These are phyloP conservation scores for Coemansia sp. DNA, from an alignment of 192 early-diverging fungal genomes.

Conservation along the genomic window DNA sequence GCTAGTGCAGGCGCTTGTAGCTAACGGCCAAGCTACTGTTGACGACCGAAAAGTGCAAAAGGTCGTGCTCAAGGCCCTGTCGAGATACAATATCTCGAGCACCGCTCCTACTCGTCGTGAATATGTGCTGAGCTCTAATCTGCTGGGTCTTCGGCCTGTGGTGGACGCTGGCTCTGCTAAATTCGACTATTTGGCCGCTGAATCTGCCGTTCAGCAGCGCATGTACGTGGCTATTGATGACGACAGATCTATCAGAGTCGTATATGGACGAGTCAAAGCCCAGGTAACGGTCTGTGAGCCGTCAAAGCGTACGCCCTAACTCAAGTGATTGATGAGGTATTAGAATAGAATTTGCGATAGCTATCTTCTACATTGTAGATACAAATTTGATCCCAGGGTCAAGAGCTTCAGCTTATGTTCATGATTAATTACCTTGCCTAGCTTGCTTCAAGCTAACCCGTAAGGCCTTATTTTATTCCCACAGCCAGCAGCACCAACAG, in stretches of 20 bases:
- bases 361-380: neutral
- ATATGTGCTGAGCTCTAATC: constrained; percentile 28
- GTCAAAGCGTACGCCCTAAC: neutral
- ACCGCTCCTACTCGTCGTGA: constrained; percentile 25
- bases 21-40: constrained; percentile 28
- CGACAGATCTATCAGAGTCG: constrained; percentile 32
- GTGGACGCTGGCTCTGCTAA: neutral
- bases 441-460: too few relatives aligned
- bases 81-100: constrained; percentile 31
- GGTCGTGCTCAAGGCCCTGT: constrained; percentile 37
- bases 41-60: constrained; percentile 38
- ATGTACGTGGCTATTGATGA: constrained; percentile 43
- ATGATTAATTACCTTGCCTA: too few relatives aligned
- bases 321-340: neutral
- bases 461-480: too few relatives aligned
- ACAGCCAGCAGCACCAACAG: too few relatives aligned
- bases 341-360: neutral
- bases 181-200: neutral
- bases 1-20: constrained; percentile 36
- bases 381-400: too few relatives aligned
- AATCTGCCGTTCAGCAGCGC: constrained; percentile 19
- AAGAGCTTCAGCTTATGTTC: too few relatives aligned
- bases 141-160: neutral
- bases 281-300: constrained; percentile 7
- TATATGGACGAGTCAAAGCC: constrained; percentile 18